phyloP scores from a whole-genome alignment of 257 asterid genomes.

The Solanum verrucosum region DNA sequence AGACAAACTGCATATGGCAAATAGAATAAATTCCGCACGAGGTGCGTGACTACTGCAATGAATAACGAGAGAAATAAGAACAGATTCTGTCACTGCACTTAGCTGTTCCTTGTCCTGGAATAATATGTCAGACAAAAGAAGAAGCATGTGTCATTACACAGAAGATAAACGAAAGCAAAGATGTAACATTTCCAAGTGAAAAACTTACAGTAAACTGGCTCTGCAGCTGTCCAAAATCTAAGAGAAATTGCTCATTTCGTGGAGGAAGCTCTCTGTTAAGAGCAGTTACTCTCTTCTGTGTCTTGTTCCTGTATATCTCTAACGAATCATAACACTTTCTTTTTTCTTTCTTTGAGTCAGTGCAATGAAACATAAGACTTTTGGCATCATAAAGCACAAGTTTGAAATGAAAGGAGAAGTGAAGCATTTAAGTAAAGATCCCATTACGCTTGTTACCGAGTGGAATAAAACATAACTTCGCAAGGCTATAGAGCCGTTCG shows the following conservation, averaged over 20 bases:
- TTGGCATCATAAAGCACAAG: neutral
- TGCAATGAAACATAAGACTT: neutral
- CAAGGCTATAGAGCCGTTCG: neutral
- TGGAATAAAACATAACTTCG: neutral
- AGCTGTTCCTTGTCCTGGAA: slow-evolving; percentile 84
- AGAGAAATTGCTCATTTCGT: slow-evolving; percentile 72
- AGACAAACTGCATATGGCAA: slow-evolving; percentile 72
- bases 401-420: neutral
- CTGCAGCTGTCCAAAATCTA: slow-evolving; percentile 82
- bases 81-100: slow-evolving; percentile 70
- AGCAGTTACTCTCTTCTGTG: slow-evolving; percentile 89
- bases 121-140: slow-evolving; percentile 7
- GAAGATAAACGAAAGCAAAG: neutral
- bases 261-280: slow-evolving; percentile 88
- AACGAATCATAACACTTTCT: neutral
- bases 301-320: slow-evolving; percentile 59
- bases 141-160: neutral
- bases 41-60: slow-evolving; percentile 92
- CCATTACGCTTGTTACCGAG: neutral
- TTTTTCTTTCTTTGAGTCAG: neutral
- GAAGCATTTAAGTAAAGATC: neutral
- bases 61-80: slow-evolving; percentile 65
- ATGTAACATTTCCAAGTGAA: neutral
- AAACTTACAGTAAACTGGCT: slow-evolving; percentile 60
- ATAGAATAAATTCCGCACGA: slow-evolving; percentile 86